Conservation (phyloP, 1,139 yeast genomes). For the Yamadazyma taylorii region DNA sequence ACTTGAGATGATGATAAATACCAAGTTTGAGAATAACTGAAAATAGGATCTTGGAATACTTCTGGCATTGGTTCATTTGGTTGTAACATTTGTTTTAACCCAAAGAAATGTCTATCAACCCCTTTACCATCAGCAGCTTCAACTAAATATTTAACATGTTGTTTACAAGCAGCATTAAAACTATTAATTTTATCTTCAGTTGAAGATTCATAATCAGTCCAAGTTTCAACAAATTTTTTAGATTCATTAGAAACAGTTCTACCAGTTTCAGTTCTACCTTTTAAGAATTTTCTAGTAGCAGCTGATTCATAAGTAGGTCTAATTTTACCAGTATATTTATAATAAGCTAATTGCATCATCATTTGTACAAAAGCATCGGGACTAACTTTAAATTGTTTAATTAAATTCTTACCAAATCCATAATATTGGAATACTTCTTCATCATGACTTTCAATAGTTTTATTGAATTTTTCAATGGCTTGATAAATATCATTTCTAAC, state of each 20-base stretch:
- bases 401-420: constrained; percentile 70
- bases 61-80: constrained; percentile 66
- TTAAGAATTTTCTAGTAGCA: constrained; percentile 83
- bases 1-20: constrained; percentile 86
- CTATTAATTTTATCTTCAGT: constrained; percentile 62
- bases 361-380: constrained; percentile 81
- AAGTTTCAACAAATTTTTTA: constrained; percentile 68
- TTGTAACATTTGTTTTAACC: constrained; percentile 71
- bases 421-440: constrained; percentile 68
- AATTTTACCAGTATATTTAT: constrained; percentile 74
- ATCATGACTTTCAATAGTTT: constrained; percentile 54
- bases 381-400: constrained; percentile 66
- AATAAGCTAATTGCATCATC: constrained; percentile 75
- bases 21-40: constrained; percentile 79
- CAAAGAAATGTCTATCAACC: constrained; percentile 92
- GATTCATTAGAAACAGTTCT: constrained; percentile 83
- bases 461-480: constrained; percentile 58
- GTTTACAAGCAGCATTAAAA: constrained; percentile 70
- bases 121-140: constrained; percentile 87
- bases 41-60: constrained; percentile 75
- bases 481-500: constrained; percentile 51
- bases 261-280: constrained; percentile 96
- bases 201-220: constrained; percentile 61
- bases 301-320: constrained; percentile 97
- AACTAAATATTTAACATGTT: constrained; percentile 73